Conservation (phyloP, 129 eudicot genomes). For the Artemisia argyi region DNA sequence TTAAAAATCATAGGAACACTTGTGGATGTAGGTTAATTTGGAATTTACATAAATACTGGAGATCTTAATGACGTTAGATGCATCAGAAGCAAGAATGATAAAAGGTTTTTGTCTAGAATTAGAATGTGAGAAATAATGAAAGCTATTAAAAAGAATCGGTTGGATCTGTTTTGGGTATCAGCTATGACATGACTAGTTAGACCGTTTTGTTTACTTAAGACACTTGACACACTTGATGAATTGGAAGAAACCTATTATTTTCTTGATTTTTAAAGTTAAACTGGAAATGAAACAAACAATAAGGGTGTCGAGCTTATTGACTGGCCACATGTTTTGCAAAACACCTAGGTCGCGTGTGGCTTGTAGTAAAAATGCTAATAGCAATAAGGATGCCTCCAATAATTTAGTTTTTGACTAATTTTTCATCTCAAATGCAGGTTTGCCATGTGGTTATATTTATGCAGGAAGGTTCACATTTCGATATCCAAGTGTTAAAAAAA, state of each 20-base stretch:
- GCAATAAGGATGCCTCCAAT: not conserved
- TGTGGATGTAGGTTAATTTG: not conserved
- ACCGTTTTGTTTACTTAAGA: not conserved
- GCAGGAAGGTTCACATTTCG: slow-evolving; percentile 91
- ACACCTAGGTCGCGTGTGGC: too few species aligned
- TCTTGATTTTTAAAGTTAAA: not conserved
- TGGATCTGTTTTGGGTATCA: not conserved
- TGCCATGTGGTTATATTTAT: slow-evolving; percentile 73
- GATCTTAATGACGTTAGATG: not conserved
- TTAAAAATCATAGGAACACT: not conserved
- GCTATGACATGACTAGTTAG: not conserved
- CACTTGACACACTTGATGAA: not conserved
- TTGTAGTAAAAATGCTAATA: not conserved
- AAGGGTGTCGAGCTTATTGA: not conserved
- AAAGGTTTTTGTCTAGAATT: not conserved
- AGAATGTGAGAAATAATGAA: not conserved
- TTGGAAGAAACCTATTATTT: not conserved
- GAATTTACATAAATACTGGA: not conserved
- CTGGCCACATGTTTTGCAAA: not conserved
- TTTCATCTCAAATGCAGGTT: slow-evolving; percentile 60
- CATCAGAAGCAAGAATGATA: not conserved
- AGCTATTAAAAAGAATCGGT: not conserved
- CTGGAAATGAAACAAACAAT: not conserved
- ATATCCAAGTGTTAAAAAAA: slow-evolving; percentile 62
- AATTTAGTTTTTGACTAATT: slow-evolving; percentile 25